Percentiles rank a stretch among this genome's conserved stretches.
Conservation (phyloP, 2,329 filamentous ascomycete species). For the Pseudogymnoascus sp. region DNA sequence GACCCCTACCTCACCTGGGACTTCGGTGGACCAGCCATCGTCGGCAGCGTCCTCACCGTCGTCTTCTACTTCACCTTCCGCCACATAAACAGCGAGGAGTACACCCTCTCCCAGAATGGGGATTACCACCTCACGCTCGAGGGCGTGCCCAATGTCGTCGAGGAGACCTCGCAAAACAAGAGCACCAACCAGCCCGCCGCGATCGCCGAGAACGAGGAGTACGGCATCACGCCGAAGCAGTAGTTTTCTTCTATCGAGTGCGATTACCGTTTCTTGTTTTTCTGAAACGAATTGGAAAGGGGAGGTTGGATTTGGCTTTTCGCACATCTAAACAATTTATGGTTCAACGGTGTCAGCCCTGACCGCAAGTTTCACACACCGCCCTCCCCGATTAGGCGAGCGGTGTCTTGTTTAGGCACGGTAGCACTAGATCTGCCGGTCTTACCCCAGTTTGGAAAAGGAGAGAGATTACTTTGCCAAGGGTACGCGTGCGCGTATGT, state of each 20-base stretch:
- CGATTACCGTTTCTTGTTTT: no score
- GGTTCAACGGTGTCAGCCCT: no score
- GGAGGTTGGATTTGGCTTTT: conserved; percentile 4
- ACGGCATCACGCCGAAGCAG: conserved; percentile 14
- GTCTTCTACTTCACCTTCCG: conserved; percentile 41
- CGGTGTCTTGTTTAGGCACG: no score
- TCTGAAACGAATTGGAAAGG: no score
- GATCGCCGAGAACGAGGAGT: conserved; percentile 15
- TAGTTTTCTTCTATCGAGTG: no score
- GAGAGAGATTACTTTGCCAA: no score
- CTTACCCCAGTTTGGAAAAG: no score
- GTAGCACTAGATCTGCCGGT: no score
- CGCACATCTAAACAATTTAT: no score
- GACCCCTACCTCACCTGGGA: conserved; percentile 46
- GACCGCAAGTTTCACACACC: no score
- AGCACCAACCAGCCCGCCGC: conserved; percentile 11
- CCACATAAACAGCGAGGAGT: conserved; percentile 42
- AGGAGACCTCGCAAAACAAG: conserved; percentile 16
- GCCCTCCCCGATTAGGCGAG: no score
- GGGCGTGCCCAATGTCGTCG: conserved; percentile 13
- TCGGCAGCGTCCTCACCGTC: conserved; percentile 37
- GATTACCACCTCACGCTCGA: conserved; percentile 36
- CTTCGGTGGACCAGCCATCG: conserved; percentile 42
- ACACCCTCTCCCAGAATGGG: conserved; percentile 37
- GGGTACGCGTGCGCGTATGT: no score